phyloP scores from a whole-genome alignment of 169 alveolate genomes.

The Eimeria sp. region DNA sequence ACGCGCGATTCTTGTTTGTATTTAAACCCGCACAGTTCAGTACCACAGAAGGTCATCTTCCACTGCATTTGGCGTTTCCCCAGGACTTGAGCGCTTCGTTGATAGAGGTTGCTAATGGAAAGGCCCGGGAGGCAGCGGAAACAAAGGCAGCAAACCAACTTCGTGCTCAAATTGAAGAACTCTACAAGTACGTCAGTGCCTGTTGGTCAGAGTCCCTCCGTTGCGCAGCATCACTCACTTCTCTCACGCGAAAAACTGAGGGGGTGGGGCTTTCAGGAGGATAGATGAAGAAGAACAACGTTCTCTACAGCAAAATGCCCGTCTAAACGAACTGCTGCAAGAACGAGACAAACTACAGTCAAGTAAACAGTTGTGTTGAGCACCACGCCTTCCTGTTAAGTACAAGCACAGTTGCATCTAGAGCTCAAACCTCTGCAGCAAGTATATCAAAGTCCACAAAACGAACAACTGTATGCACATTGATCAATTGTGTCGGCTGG shows the following conservation, averaged over 20 bases:
- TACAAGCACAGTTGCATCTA: not conserved
- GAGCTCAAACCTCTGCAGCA: not conserved
- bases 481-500: not conserved
- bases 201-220: not conserved
- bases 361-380: not conserved
- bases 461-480: not conserved
- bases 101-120: conserved; percentile 68
- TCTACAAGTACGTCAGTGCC: conserved; percentile 39
- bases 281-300: conserved; percentile 59
- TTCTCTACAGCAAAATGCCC: conserved; percentile 54
- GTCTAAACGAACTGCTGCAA: conserved; percentile 52
- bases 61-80: not conserved
- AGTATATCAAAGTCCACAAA: not conserved
- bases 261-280: conserved; percentile 26
- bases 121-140: conserved; percentile 66
- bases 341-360: conserved; percentile 62
- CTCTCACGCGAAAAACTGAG: not conserved
- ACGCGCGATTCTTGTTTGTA: too few species aligned
- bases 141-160: conserved; percentile 67
- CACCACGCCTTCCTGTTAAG: not conserved
- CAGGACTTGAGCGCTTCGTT: conserved; percentile 61
- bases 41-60: not conserved
- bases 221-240: not conserved
- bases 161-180: conserved; percentile 47
- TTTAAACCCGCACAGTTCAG: too few species aligned